Percentiles rank a stretch among this genome's conserved stretches.
Conservation (phyloP, 805 yeast genomes). For the Pichia ethanolica region DNA sequence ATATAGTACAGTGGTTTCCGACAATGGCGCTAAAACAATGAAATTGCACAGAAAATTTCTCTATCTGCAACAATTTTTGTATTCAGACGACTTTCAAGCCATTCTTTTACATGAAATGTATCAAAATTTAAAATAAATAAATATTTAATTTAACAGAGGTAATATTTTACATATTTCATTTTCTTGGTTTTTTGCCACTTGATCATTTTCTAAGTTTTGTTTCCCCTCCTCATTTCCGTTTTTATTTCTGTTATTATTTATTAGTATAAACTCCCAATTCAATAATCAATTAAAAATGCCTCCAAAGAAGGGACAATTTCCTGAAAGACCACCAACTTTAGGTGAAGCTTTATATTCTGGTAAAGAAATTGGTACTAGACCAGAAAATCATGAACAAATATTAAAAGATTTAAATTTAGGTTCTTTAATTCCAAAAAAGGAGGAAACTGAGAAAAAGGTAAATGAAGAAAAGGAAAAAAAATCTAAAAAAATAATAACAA, state of each 20-base stretch:
- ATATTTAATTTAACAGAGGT: too few species aligned
- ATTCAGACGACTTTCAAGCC: too few species aligned
- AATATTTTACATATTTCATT: too few species aligned
- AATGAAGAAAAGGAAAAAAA: background rate
- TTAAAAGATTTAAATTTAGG: constrained; percentile 6
- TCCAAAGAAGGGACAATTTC: constrained; percentile 13
- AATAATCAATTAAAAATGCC: background rate
- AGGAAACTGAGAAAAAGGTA: background rate
- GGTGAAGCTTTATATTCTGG: constrained; percentile 9
- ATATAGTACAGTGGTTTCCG: too few species aligned
- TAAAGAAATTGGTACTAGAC: constrained; percentile 9
- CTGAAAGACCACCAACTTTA: constrained; percentile 15
- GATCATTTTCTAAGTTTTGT: too few species aligned
- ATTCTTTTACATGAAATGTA: too few species aligned
- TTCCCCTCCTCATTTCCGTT: background rate
- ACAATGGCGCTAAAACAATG: too few species aligned
- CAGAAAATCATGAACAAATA: constrained; percentile 8
- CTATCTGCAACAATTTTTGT: too few species aligned
- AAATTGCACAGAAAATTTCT: too few species aligned
- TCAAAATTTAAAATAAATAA: too few species aligned
- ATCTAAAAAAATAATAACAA: background rate
- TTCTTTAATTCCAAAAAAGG: constrained; percentile 1
- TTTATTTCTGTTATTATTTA: background rate
- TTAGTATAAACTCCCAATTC: background rate
- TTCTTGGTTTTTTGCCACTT: too few species aligned